phyloP scores from a whole-genome alignment of 495 filamentous ascomycete species.

The Neurospora cerealis region DNA sequence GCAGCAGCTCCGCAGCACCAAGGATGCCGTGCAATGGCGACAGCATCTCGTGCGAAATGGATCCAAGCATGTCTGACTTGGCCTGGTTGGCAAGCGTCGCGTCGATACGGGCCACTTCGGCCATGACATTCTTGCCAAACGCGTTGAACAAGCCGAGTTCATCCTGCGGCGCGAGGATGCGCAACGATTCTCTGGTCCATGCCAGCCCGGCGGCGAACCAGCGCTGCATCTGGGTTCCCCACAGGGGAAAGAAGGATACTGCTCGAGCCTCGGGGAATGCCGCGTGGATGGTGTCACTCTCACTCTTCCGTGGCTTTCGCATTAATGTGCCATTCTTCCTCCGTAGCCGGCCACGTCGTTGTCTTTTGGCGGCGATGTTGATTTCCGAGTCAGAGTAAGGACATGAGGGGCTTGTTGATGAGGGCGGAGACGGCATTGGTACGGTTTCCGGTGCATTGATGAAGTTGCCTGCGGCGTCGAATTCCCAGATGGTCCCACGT shows the following conservation, averaged over 20 bases:
- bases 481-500: conserved; percentile 48
- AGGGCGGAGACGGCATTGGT: background rate
- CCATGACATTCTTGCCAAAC: conserved; percentile 52
- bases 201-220: conserved; percentile 63
- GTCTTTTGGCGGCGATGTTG: background rate
- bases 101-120: conserved; percentile 45
- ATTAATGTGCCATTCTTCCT: background rate
- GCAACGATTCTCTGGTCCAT: conserved; percentile 42
- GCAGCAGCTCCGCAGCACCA: conserved; percentile 60
- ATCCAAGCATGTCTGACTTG: conserved; percentile 63
- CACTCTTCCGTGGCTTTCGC: background rate
- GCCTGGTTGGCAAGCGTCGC: conserved; percentile 32
- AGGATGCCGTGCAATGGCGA: conserved; percentile 70
- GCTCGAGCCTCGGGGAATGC: conserved; percentile 43
- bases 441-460: background rate
- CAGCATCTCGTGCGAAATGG: conserved; percentile 68
- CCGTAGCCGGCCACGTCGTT: background rate
- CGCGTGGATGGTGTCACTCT: conserved; percentile 9
- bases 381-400: background rate
- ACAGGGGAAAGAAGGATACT: conserved; percentile 52
- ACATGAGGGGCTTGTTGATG: background rate
- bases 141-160: conserved; percentile 36
- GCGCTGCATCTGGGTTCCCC: conserved; percentile 56
- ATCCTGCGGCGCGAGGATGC: conserved; percentile 33
- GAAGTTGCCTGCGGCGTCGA: conserved; percentile 34